Evolutionary conservation across 2,329 filamentous ascomycete genomes (phyloP).

Genomic region (Talaromyces sp.): DNA sequence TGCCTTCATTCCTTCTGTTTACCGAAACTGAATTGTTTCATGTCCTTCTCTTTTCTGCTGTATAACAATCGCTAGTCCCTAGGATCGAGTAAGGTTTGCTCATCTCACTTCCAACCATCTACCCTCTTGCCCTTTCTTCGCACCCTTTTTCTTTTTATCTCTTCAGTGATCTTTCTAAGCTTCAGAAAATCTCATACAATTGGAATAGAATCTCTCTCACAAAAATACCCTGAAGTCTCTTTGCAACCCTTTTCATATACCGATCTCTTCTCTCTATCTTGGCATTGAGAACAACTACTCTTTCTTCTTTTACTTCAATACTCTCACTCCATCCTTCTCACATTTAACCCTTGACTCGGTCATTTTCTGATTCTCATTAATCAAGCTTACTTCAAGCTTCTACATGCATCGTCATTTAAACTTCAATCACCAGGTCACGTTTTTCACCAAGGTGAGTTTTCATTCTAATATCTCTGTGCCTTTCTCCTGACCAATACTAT

Average conservation of each 20-base stretch:
- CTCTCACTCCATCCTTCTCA: too few species aligned
- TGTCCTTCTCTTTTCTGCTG: not conserved
- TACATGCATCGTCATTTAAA: too few species aligned
- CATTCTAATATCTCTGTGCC: too few species aligned
- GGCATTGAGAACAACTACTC: not conserved
- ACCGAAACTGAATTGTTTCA: not conserved
- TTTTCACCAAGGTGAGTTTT: too few species aligned
- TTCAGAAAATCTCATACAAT: not conserved
- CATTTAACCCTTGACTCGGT: too few species aligned
- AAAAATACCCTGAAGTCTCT: not conserved
- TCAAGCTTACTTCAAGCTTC: too few species aligned
- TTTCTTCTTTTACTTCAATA: not conserved
- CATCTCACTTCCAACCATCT: not conserved
- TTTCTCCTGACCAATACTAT: too few species aligned
- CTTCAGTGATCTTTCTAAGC: not conserved
- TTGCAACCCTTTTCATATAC: not conserved
- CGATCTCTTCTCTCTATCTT: not conserved
- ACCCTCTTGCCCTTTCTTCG: not conserved
- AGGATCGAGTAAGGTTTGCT: not conserved
- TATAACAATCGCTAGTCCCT: not conserved
- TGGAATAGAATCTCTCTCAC: not conserved
- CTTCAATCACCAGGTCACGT: too few species aligned
- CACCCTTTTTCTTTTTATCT: not conserved
- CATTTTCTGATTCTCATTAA: too few species aligned
- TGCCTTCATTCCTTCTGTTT: not conserved